phyloP scores from a whole-genome alignment of 1,284 basidiomycete genomes.

The Tremellales sp. region DNA sequence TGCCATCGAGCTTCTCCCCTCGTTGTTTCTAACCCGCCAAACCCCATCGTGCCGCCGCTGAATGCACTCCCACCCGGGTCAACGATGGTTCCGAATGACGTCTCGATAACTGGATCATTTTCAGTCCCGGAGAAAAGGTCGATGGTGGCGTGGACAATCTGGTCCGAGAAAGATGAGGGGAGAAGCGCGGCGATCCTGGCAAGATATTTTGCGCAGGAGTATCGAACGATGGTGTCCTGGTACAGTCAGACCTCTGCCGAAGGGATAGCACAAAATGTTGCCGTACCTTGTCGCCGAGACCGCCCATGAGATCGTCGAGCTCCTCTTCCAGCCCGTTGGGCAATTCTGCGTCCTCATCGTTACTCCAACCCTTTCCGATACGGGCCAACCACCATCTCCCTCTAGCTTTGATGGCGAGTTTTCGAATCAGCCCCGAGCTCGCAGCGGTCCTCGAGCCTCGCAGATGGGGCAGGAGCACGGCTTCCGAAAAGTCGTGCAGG shows the following conservation, averaged over 20 bases:
- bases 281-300: conserved; percentile 75
- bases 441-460: conserved; percentile 38
- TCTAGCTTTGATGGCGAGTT: conserved; percentile 43
- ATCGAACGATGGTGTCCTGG: conserved; percentile 91
- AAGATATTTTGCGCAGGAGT: conserved; percentile 89
- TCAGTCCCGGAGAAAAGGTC: conserved; percentile 57
- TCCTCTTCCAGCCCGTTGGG: conserved; percentile 74
- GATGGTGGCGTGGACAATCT: conserved; percentile 77
- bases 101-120: conserved; percentile 41
- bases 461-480: conserved; percentile 36
- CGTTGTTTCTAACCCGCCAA: conserved; percentile 57
- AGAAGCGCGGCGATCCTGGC: conserved; percentile 80
- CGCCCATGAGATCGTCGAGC: conserved; percentile 69
- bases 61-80: conserved; percentile 58
- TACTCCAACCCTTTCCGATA: conserved; percentile 16
- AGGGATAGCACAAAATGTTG: neutral
- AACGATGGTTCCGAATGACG: conserved; percentile 33
- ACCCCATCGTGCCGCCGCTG: conserved; percentile 56
- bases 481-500: conserved; percentile 24
- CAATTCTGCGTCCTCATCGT: conserved; percentile 54
- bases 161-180: conserved; percentile 66
- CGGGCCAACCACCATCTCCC: conserved; percentile 46
- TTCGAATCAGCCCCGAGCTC: conserved; percentile 40
- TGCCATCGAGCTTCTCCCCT: conserved; percentile 89
- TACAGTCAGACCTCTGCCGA: conserved; percentile 2